phyloP scores from a whole-genome alignment of 345 rosid species.

The Lumnitzera littorea region DNA sequence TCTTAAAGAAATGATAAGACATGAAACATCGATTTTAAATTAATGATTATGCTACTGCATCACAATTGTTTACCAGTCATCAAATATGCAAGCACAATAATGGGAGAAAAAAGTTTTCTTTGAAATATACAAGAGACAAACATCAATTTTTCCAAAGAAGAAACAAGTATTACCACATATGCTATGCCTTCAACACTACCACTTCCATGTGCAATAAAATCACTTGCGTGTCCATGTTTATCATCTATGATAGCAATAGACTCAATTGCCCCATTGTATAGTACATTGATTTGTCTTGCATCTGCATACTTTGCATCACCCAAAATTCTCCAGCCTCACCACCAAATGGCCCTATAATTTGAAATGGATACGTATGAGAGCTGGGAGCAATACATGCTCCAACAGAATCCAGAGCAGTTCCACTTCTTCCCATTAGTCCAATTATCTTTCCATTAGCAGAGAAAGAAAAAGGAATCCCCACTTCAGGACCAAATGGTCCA shows the following conservation, averaged over 20 bases:
- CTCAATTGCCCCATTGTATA: neutral
- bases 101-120: too few species aligned
- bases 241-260: constrained; percentile 2
- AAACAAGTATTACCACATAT: neutral
- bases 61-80: too few species aligned
- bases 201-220: constrained; percentile 5
- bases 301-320: constrained; percentile 5
- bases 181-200: constrained; percentile 2
- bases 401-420: constrained; percentile 2
- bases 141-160: too few species aligned
- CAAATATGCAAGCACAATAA: too few species aligned
- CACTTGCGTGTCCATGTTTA: constrained; percentile 1
- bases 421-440: constrained; percentile 2
- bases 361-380: constrained; percentile 6
- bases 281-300: constrained; percentile 4
- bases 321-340: constrained; percentile 4
- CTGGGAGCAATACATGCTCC: constrained; percentile 9
- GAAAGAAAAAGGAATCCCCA: neutral
- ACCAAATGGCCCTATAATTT: neutral
- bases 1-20: too few species aligned
- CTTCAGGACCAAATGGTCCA: neutral
- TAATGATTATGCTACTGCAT: too few species aligned
- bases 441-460: neutral
- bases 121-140: too few species aligned
- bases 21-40: too few species aligned